A percentile compares a stretch with the other conserved stretches of the same genome.
These are phyloP conservation scores for Aspergillus brunneoviolaceus DNA, from an alignment of 2,329 filamentous ascomycete genomes.

Conservation along the genomic window DNA sequence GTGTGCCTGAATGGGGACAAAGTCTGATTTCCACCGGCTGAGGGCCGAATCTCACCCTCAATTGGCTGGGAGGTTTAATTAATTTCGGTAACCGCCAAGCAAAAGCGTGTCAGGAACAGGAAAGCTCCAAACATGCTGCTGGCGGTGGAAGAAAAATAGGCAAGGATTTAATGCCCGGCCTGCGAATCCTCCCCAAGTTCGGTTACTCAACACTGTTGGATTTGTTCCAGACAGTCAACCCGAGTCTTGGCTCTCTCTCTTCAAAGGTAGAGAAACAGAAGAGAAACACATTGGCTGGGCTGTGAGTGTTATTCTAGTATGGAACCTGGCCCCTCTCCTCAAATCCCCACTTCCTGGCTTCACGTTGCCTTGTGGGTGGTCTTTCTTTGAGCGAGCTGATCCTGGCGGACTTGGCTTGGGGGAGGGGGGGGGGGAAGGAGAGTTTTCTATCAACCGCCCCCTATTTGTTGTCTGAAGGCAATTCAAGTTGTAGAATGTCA, in stretches of 20 bases:
- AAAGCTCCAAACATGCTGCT: slow-evolving; percentile 21
- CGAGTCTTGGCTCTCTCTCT: background rate
- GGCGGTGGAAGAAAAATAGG: slow-evolving; percentile 4
- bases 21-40: slow-evolving; percentile 11
- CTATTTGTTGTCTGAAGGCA: background rate
- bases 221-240: slow-evolving; percentile 9
- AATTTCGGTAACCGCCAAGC: slow-evolving; percentile 29
- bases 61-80: slow-evolving; percentile 24
- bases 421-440: background rate
- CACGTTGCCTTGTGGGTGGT: slow-evolving; percentile 11
- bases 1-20: slow-evolving; percentile 30
- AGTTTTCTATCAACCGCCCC: background rate
- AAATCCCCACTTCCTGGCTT: slow-evolving; percentile 8
- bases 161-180: slow-evolving; percentile 4
- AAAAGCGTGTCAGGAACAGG: slow-evolving; percentile 27
- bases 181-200: background rate
- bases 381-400: slow-evolving; percentile 3
- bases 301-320: background rate
- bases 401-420: slow-evolving; percentile 7
- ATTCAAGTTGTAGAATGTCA: background rate
- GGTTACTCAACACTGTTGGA: background rate
- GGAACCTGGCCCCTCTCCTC: background rate
- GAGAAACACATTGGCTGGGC: background rate
- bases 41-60: slow-evolving; percentile 12
- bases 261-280: background rate